Evolutionary conservation across 352 stramenopile species (phyloP).

Genomic region (Pythium apleroticum): DNA sequence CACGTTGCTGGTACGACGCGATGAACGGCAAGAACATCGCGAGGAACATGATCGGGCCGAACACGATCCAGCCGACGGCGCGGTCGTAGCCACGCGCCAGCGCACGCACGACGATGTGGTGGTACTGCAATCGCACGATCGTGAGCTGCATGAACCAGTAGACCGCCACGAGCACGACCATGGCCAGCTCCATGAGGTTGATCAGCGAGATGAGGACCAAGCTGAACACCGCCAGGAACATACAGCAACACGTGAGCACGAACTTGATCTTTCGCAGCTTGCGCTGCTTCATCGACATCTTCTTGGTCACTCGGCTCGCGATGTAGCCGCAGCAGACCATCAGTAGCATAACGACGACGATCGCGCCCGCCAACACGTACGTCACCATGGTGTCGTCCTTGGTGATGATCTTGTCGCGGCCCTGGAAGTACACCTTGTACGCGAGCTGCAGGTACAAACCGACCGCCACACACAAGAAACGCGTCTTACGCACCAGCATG

Average conservation of each 20-base stretch:
- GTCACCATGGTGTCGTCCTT: constrained; percentile 47
- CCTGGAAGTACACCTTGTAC: constrained; percentile 81
- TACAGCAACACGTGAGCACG: constrained; percentile 63
- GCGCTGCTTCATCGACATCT: constrained; percentile 89
- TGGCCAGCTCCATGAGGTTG: constrained; percentile 73
- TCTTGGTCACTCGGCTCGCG: constrained; percentile 85
- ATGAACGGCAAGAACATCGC: constrained; percentile 90
- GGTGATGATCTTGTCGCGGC: constrained; percentile 55
- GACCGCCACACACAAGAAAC: constrained; percentile 69
- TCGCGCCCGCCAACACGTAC: constrained; percentile 58
- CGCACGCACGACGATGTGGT: constrained; percentile 82
- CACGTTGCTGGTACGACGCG: constrained; percentile 83
- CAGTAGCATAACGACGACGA: constrained; percentile 71
- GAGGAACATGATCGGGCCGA: constrained; percentile 87
- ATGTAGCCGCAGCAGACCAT: constrained; percentile 85
- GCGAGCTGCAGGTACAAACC: constrained; percentile 39
- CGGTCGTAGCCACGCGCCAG: constrained; percentile 74
- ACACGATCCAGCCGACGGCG: constrained; percentile 86
- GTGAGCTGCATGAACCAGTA: constrained; percentile 89
- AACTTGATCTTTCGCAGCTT: constrained; percentile 91
- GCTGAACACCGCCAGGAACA: constrained; percentile 65
- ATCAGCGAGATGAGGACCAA: constrained; percentile 67
- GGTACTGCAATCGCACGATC: constrained; percentile 78
- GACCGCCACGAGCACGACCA: constrained; percentile 66
- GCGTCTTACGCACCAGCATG: constrained; percentile 73